Evolutionary conservation across 805 yeast genomes (phyloP).

Genomic region (Sungouiozyma ichnusensis): DNA sequence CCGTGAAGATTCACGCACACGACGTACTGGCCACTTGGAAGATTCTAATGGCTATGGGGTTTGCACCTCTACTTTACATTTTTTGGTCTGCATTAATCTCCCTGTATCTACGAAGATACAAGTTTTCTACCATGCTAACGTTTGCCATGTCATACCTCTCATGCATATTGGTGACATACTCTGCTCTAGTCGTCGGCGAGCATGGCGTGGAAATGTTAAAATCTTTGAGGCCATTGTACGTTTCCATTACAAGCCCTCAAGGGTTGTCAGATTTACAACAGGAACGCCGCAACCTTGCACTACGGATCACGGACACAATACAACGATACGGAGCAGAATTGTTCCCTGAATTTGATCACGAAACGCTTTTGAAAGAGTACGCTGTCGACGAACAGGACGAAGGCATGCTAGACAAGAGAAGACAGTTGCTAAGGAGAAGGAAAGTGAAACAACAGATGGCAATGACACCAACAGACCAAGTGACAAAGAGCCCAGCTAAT

Average conservation of each 20-base stretch:
- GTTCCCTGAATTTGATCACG: conserved; percentile 69
- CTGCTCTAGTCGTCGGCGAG: conserved; percentile 89
- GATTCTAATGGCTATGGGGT: conserved; percentile 74
- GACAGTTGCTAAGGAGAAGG: conserved; percentile 26
- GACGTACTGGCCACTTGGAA: conserved; percentile 98
- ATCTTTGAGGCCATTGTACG: conserved; percentile 69
- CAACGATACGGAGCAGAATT: conserved; percentile 75
- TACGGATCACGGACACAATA: conserved; percentile 67
- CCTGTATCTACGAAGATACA: conserved; percentile 20
- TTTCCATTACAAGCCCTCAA: conserved; percentile 49
- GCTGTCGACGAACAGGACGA: conserved; percentile 27
- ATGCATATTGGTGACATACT: conserved; percentile 67
- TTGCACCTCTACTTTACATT: conserved; percentile 79
- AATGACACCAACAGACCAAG: conserved; percentile 3
- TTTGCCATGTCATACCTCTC: conserved; percentile 48
- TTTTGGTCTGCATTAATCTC: conserved; percentile 61
- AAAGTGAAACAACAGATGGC: conserved; percentile 6
- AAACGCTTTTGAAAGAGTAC: conserved; percentile 17
- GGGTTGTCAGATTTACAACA: conserved; percentile 49
- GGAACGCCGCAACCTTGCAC: conserved; percentile 51
- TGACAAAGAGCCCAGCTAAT: conserved; percentile 8
- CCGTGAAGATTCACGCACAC: conserved; percentile 83
- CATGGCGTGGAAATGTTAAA: conserved; percentile 84
- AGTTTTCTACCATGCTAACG: conserved; percentile 27
- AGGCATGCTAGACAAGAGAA: conserved; percentile 30